Base-by-base conservation (phyloP, 495 filamentous ascomycete species). In the Bacidia gigantensis region DNA sequence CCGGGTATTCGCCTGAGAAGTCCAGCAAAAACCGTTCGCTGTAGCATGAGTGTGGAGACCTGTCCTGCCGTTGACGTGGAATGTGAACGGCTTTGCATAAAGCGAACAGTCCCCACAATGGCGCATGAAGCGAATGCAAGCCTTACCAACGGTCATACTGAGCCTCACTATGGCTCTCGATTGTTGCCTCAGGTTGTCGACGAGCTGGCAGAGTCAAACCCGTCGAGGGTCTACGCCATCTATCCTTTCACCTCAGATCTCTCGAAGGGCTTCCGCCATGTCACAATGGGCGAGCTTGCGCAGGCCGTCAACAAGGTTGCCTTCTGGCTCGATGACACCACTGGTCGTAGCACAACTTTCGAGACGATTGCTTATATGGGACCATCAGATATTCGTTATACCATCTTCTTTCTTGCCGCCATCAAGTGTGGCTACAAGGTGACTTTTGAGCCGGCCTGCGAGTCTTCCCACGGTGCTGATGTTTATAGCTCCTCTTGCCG, bases 141-240 rank as follows among this genome's bases (percentile, higher is more conserved):
- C 14, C 7, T 14, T 22, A 18, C 20, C 41, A 18, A 39, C n/a
- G 41, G 17, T 17, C 7, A 18, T 18, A n/a, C 41, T 9, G 41
- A 44, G 17, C 53, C 53, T 2, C 23, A 3, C 11, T 59, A 56
- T 32, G 53, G 53, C 18, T 52, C 53, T n/a, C 50, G 57, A 23
- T 38, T 59, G 11, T 39, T 59, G 21, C 53, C 57, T 14, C 54
- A 50, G 11, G 52, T 64, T 10, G 61, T 82, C 35, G 79, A 82
- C 50, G 68, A 73, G 3, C 58, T 64, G n/a, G 75, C 75, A 14
- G 39, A 51, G 7, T 57, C 21, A 17, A 40, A 64, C 14, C 62
- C 63, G 11, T 24, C 53, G 29, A 61, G 60, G 35, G 39, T 64
- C 3, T 65, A 56, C 32, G 62, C 62, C 3, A 50, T 53, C 23